Percentiles rank a stretch among this genome's conserved stretches.
These are phyloP conservation scores for Pleurotus citrinopileatus DNA, from an alignment of 768 basidiomycete species.

Conservation along the genomic window DNA sequence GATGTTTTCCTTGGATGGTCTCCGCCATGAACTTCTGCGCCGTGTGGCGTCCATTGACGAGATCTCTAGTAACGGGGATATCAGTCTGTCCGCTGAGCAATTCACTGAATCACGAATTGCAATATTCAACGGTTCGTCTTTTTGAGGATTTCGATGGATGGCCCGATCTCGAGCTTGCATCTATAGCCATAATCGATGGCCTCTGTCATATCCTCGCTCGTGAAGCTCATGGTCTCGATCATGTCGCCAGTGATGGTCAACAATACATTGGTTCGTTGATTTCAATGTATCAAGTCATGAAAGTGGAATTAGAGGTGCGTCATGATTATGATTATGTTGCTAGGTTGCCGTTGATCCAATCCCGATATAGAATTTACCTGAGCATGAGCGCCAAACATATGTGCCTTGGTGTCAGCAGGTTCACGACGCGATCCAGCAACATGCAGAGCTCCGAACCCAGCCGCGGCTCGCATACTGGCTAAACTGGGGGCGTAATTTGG, in stretches of 20 bases:
- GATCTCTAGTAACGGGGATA: slow-evolving; percentile 21
- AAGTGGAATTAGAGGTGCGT: slow-evolving; percentile 41
- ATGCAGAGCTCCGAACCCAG: slow-evolving; percentile 29
- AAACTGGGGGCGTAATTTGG: slow-evolving; percentile 24
- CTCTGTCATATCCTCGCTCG: slow-evolving; percentile 31
- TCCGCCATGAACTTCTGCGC: slow-evolving; percentile 49
- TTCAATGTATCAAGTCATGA: slow-evolving; percentile 50
- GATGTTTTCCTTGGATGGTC: slow-evolving; percentile 56
- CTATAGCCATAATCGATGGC: slow-evolving; percentile 46
- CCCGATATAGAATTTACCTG: slow-evolving; percentile 1
- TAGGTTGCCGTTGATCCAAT: slow-evolving; percentile 18
- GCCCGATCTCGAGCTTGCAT: slow-evolving; percentile 7
- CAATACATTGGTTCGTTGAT: slow-evolving; percentile 38
- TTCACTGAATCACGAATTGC: slow-evolving; percentile 30
- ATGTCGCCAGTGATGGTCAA: slow-evolving; percentile 29
- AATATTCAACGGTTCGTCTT: slow-evolving; percentile 35
- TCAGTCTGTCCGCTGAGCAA: slow-evolving; percentile 25
- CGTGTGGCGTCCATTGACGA: slow-evolving; percentile 25
- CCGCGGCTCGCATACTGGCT: slow-evolving; percentile 28
- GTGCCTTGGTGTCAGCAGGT: slow-evolving; percentile 31
- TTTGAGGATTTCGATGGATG: slow-evolving; percentile 11
- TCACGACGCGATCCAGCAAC: slow-evolving; percentile 23
- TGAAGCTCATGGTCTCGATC: slow-evolving; percentile 20
- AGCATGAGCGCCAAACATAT: slow-evolving; percentile 22
- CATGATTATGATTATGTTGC: background rate